These are phyloP conservation scores for Raphanus raphanistrum DNA, from an alignment of 345 rosid genomes.

Conservation along the genomic window DNA sequence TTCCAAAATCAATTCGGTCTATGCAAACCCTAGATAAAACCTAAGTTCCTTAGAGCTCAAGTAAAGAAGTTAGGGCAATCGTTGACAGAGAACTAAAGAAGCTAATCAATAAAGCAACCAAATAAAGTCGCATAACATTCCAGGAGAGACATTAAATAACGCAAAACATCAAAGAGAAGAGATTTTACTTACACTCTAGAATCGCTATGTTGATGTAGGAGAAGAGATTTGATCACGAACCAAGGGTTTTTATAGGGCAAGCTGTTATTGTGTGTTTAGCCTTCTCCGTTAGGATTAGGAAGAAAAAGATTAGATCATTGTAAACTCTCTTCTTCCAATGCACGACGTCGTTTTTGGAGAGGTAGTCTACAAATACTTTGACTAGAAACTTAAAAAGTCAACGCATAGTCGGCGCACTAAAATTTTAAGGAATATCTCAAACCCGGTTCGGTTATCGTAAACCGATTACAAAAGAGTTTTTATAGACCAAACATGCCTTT, in stretches of 20 bases:
- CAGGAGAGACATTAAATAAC: not conserved
- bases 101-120: not conserved
- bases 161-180: not conserved
- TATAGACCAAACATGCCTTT: not conserved
- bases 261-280: not conserved
- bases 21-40: too few species aligned
- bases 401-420: not conserved
- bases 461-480: not conserved
- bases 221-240: constrained; percentile 1
- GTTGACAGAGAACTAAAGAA: not conserved
- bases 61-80: not conserved
- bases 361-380: not conserved
- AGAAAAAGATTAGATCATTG: not conserved
- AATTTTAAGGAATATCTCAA: too few species aligned
- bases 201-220: not conserved
- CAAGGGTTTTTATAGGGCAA: not conserved
- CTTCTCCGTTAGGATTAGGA: not conserved
- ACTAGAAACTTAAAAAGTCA: not conserved
- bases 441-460: not conserved
- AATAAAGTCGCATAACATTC: not conserved
- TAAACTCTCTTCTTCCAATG: not conserved
- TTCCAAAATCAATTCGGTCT: too few species aligned
- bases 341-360: not conserved
- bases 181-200: not conserved
- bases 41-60: not conserved